Base-by-base conservation (phyloP, 345 rosid species). In the Iberis pinnata region DNA sequence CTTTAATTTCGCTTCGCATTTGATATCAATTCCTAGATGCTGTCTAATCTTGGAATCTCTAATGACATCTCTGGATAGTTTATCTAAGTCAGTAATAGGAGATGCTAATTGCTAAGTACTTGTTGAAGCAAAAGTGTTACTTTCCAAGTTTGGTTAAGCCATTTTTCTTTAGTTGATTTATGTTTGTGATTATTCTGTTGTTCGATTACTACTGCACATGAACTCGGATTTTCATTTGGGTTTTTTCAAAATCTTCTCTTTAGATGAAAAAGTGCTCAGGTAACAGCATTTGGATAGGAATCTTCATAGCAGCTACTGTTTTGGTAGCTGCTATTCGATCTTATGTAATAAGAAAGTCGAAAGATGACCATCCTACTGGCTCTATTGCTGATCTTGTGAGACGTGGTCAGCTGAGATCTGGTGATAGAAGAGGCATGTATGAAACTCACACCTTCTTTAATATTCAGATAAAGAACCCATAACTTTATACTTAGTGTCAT, bases 391-490 rank as follows among this genome's bases (percentile, higher is more conserved):
- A 90, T 75, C 96, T 90, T 60, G 98, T 90, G 54, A 84, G 95
- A 65, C 95, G 96, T 9, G 96, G 98, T 63, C 96, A 90, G 72
- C 75, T 90, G 8, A 77, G 95, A 79, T 87, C 96, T 13, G 70
- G 60, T 52, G 95, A 84, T 83, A 81, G 96, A 82, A 82, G 98
- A 84, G 96, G 98, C 96, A 87, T 92, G 98, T 87, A 87, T 70
- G 98, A 75, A 49, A 32, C 61, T 46, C 66, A 12, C 32, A 18
- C 47, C 65, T 59, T 58, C 16, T 49, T 49, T 31, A 2, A 12
- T 7, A 0, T 25, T 27, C 4, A 5, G 8, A 29, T 8, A 25
- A 7, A 9, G 37, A 10, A 37, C 4, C 17, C 16, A 7, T 12
- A 37, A 35, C 15, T 4, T 45, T 24, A 4, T 1, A 58, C 10